Evolutionary conservation across 345 rosid species (phyloP).

Genomic region (Turritis glabra): DNA sequence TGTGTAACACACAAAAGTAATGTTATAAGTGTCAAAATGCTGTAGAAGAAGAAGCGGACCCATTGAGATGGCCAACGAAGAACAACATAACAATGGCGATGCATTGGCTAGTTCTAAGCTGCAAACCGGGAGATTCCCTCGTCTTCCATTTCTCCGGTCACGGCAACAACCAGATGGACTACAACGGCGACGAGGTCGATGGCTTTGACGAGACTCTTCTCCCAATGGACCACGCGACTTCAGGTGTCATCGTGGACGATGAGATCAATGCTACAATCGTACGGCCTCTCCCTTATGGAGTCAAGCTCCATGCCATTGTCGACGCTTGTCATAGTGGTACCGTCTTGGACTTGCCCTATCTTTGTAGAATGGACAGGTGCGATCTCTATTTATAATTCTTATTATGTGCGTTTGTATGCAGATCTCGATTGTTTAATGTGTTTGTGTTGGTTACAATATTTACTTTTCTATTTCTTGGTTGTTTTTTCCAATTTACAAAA

Average conservation of each 20-base stretch:
- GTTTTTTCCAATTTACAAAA: neutral
- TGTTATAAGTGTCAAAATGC: conserved; percentile 2
- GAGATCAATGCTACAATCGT: conserved; percentile 83
- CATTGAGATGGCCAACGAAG: conserved; percentile 59
- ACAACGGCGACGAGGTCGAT: conserved; percentile 71
- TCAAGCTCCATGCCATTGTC: conserved; percentile 79
- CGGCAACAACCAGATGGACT: conserved; percentile 69
- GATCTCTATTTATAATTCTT: neutral
- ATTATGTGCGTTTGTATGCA: neutral
- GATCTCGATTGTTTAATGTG: neutral
- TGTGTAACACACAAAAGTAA: neutral
- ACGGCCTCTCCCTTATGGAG: conserved; percentile 82
- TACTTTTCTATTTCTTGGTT: neutral
- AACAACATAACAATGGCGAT: conserved; percentile 70
- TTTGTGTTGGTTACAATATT: neutral
- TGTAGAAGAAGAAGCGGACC: conserved; percentile 86
- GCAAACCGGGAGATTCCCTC: conserved; percentile 78
- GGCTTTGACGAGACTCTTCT: conserved; percentile 92
- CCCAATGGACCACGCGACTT: conserved; percentile 61
- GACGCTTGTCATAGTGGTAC: conserved; percentile 98
- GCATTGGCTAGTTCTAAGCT: conserved; percentile 71
- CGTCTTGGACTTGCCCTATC: conserved; percentile 73
- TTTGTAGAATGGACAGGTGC: conserved; percentile 87
- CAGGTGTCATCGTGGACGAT: conserved; percentile 86
- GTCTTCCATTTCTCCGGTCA: conserved; percentile 93